Evolutionary conservation across 2,329 filamentous ascomycete genomes (phyloP).

Genomic region (Aspergillus proliferans): DNA sequence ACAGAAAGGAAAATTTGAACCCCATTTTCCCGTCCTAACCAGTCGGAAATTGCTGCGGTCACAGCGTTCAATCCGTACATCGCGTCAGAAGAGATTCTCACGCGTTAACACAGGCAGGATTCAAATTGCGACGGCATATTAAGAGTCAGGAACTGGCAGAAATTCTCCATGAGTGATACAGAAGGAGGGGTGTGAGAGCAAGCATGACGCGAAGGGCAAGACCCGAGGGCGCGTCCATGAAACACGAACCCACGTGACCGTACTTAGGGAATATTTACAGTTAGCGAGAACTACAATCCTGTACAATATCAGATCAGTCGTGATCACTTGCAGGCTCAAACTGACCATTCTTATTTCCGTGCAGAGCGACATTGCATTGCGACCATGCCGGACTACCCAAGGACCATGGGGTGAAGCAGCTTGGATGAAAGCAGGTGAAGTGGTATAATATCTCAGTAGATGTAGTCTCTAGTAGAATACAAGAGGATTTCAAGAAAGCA

Average conservation of each 20-base stretch:
- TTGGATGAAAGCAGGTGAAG: background rate
- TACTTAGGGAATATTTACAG: background rate
- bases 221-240: slow-evolving; percentile 19
- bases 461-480: slow-evolving; percentile 12
- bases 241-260: slow-evolving; percentile 29
- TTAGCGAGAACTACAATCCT: background rate
- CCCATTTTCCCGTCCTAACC: slow-evolving; percentile 25
- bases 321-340: too few relatives aligned
- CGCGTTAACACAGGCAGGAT: too few relatives aligned
- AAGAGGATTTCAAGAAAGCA: slow-evolving; percentile 3
- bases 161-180: too few relatives aligned
- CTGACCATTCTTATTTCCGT: too few relatives aligned
- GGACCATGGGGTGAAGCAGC: background rate
- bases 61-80: background rate
- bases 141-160: background rate
- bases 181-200: background rate
- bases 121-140: background rate
- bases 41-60: background rate
- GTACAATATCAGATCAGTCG: background rate
- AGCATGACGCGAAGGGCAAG: slow-evolving; percentile 2
- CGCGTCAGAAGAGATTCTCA: background rate
- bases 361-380: too few relatives aligned
- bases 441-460: slow-evolving; percentile 3
- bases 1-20: slow-evolving; percentile 61
- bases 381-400: too few relatives aligned